Evolutionary conservation across 768 basidiomycete genomes (phyloP).

Genomic region (Dentipellis sp.): DNA sequence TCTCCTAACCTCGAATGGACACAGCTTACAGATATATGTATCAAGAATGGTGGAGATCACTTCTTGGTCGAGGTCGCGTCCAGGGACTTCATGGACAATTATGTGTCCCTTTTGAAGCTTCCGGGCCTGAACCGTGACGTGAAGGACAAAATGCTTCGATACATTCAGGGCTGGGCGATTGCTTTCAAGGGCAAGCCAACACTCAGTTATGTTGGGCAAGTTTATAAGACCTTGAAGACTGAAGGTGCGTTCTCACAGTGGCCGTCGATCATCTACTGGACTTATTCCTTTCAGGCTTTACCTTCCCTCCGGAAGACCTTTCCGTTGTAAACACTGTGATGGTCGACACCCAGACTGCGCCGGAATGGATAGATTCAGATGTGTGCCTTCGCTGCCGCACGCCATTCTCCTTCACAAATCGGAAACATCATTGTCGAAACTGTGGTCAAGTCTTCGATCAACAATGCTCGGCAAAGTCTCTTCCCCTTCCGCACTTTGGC

Average conservation of each 20-base stretch:
- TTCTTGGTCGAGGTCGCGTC: conserved; percentile 81
- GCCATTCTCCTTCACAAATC: conserved; percentile 87
- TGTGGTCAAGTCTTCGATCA: conserved; percentile 98
- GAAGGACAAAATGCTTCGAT: conserved; percentile 64
- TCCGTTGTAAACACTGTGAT: conserved; percentile 66
- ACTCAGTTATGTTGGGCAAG: conserved; percentile 68
- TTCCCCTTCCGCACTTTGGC: conserved; percentile 87
- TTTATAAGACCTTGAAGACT: conserved; percentile 64
- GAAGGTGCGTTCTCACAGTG: conserved; percentile 49
- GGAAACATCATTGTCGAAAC: conserved; percentile 97
- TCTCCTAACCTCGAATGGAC: conserved; percentile 2
- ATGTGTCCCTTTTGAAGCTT: conserved; percentile 80
- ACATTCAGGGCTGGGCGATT: conserved; percentile 90
- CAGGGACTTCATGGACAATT: conserved; percentile 89
- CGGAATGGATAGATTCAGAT: conserved; percentile 96
- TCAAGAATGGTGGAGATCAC: conserved; percentile 96
- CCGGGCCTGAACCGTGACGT: conserved; percentile 74
- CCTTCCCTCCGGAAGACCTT: conserved; percentile 75
- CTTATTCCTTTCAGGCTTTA: conserved; percentile 45
- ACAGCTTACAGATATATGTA: conserved; percentile 81
- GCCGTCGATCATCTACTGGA: background rate
- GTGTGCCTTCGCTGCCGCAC: conserved; percentile 90
- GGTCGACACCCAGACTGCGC: conserved; percentile 87
- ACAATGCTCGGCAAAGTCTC: conserved; percentile 75
- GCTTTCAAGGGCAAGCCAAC: conserved; percentile 77